A percentile compares a stretch with the other conserved stretches of the same genome.
These are phyloP conservation scores for Raffaelea arxii DNA, from an alignment of 2,329 filamentous ascomycete species.

Conservation along the genomic window DNA sequence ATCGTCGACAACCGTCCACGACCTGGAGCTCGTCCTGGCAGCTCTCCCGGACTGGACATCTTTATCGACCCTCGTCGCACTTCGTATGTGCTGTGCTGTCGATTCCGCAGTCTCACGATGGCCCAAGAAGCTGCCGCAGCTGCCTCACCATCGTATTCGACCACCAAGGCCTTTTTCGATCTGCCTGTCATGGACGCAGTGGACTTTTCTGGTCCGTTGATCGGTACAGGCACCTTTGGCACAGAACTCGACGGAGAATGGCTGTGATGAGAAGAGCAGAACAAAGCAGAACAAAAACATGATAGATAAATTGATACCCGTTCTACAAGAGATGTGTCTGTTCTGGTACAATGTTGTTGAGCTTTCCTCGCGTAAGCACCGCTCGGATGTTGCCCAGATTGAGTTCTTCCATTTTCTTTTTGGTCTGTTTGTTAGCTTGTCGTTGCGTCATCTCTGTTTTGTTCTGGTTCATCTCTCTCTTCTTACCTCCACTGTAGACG, in stretches of 20 bases:
- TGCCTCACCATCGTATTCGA: conserved; percentile 1
- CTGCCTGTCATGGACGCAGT: conserved; percentile 4
- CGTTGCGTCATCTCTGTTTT: neutral
- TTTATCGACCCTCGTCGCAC: conserved; percentile 9
- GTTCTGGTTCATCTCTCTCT: too few species aligned
- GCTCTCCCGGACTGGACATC: conserved; percentile 6
- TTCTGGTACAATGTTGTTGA: conserved; percentile 5
- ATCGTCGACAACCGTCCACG: conserved; percentile 8
- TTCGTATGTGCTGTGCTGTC: conserved; percentile 3
- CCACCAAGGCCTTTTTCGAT: conserved; percentile 1
- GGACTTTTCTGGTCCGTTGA: neutral
- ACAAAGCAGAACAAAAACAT: neutral
- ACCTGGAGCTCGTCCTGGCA: conserved; percentile 7
- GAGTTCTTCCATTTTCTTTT: conserved; percentile 7
- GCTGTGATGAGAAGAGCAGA: neutral
- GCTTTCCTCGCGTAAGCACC: conserved; percentile 1
- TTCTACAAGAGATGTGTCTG: neutral
- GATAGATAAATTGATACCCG: neutral
- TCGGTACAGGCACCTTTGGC: conserved; percentile 4
- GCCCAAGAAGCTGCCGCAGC: neutral
- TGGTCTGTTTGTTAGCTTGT: conserved; percentile 14
- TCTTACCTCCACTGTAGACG: conserved; percentile 45
- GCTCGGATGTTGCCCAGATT: conserved; percentile 3
- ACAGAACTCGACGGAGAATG: conserved; percentile 5
- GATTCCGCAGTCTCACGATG: neutral